These are phyloP conservation scores for Barnettozyma populi DNA, from an alignment of 805 yeast genomes.

Conservation along the genomic window DNA sequence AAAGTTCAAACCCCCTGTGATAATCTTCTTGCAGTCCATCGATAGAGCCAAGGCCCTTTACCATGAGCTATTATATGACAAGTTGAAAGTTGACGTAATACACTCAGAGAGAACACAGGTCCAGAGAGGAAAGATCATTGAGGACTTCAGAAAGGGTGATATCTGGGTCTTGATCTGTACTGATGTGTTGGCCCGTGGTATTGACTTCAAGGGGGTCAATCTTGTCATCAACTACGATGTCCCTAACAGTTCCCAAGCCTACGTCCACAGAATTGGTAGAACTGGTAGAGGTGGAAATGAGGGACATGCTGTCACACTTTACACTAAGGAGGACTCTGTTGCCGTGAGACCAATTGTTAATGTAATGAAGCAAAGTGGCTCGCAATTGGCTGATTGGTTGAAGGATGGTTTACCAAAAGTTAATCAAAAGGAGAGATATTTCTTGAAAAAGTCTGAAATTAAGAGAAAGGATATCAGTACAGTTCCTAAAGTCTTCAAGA, in stretches of 20 bases:
- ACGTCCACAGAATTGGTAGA: slow-evolving; percentile 97
- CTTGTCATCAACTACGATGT: slow-evolving; percentile 94
- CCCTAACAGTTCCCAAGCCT: slow-evolving; percentile 88
- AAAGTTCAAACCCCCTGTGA: slow-evolving; percentile 86
- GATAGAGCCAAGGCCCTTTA: slow-evolving; percentile 92
- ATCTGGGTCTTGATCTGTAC: slow-evolving; percentile 96
- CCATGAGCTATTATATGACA: slow-evolving; percentile 89
- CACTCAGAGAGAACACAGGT: slow-evolving; percentile 90
- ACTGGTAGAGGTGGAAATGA: slow-evolving; percentile 91
- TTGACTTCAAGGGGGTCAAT: slow-evolving; percentile 94
- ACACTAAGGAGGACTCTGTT: slow-evolving; percentile 80
- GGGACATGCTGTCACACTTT: slow-evolving; percentile 88
- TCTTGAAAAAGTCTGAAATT: slow-evolving; percentile 49
- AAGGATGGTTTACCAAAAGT: slow-evolving; percentile 59
- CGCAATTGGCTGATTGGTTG: slow-evolving; percentile 75
- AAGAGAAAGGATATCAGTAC: slow-evolving; percentile 78
- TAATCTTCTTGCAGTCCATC: slow-evolving; percentile 87
- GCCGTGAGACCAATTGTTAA: slow-evolving; percentile 80
- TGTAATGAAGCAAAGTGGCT: slow-evolving; percentile 93
- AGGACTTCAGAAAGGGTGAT: slow-evolving; percentile 82
- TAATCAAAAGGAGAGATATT: slow-evolving; percentile 54
- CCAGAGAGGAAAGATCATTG: slow-evolving; percentile 82
- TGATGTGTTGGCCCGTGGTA: slow-evolving; percentile 94
- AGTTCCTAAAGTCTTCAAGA: slow-evolving; percentile 63
- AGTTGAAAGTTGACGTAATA: slow-evolving; percentile 87